Percentiles rank a stretch among this genome's conserved stretches.
These are phyloP conservation scores for Aspergillus vadensis DNA, from an alignment of 2,329 filamentous ascomycete genomes.

Conservation along the genomic window DNA sequence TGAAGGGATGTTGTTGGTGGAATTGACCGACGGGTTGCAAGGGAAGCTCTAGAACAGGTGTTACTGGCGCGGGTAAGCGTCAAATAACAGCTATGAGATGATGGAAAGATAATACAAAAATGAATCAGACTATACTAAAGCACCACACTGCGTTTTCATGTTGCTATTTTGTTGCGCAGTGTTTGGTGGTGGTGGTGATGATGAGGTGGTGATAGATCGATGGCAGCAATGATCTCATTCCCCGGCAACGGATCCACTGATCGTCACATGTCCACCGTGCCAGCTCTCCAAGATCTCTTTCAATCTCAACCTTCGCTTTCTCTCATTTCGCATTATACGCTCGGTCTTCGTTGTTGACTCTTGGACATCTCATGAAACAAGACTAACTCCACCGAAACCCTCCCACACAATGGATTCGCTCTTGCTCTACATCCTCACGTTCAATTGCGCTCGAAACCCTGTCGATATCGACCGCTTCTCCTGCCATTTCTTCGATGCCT, in stretches of 20 bases:
- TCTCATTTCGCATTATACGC: not conserved
- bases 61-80: no score
- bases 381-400: not conserved
- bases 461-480: conserved; percentile 73
- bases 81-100: no score
- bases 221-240: conserved; percentile 3
- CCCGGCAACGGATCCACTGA: conserved; percentile 2
- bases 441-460: conserved; percentile 78
- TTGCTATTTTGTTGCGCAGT: no score
- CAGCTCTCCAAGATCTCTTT: not conserved
- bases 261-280: not conserved
- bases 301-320: not conserved
- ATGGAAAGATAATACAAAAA: not conserved
- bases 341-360: not conserved
- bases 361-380: not conserved
- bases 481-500: conserved; percentile 64
- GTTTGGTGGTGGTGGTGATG: not conserved
- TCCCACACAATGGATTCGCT: conserved; percentile 52
- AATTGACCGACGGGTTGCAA: conserved; percentile 45
- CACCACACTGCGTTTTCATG: not conserved
- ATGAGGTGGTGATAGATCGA: not conserved
- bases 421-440: conserved; percentile 78
- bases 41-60: conserved; percentile 32
- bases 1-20: conserved; percentile 56
- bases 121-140: not conserved